Evolutionary conservation across 306 rosid species (phyloP).

Genomic region (Sesbania bispinosa): DNA sequence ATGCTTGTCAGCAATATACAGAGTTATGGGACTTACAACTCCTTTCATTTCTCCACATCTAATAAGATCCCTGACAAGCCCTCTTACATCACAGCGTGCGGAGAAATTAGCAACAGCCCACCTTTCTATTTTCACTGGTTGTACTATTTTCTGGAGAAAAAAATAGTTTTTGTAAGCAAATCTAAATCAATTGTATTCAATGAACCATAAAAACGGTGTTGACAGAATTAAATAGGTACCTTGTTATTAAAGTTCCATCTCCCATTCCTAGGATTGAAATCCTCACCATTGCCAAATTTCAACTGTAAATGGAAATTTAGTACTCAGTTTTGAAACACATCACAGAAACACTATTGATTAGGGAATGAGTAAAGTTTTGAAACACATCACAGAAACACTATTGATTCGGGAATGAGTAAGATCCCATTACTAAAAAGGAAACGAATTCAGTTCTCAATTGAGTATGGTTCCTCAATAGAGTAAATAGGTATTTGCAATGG

Average conservation of each 20-base stretch:
- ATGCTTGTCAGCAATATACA: neutral
- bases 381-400: neutral
- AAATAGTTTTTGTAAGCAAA: neutral
- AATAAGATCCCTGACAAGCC: slow-evolving; percentile 59
- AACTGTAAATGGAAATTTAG: slow-evolving; percentile 36
- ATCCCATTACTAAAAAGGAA: neutral
- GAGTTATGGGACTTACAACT: slow-evolving; percentile 54
- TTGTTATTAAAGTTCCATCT: slow-evolving; percentile 91
- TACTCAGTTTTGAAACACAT: neutral
- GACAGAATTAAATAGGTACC: slow-evolving; percentile 32
- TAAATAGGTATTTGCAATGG: too few relatives aligned
- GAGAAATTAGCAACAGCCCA: slow-evolving; percentile 93
- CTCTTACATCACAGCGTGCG: slow-evolving; percentile 66
- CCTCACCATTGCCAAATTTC: slow-evolving; percentile 81
- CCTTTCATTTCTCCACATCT: slow-evolving; percentile 78
- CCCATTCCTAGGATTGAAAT: slow-evolving; percentile 82
- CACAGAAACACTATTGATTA: neutral
- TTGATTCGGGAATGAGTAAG: neutral
- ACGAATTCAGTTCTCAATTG: too few relatives aligned
- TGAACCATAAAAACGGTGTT: too few relatives aligned
- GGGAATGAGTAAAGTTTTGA: neutral
- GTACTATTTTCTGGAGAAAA: slow-evolving; percentile 53
- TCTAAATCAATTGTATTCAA: neutral
- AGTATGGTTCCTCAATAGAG: too few relatives aligned
- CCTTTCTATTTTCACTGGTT: slow-evolving; percentile 50